Conservation (phyloP, 2,329 filamentous ascomycete species). For the Elsinoe perseae region DNA sequence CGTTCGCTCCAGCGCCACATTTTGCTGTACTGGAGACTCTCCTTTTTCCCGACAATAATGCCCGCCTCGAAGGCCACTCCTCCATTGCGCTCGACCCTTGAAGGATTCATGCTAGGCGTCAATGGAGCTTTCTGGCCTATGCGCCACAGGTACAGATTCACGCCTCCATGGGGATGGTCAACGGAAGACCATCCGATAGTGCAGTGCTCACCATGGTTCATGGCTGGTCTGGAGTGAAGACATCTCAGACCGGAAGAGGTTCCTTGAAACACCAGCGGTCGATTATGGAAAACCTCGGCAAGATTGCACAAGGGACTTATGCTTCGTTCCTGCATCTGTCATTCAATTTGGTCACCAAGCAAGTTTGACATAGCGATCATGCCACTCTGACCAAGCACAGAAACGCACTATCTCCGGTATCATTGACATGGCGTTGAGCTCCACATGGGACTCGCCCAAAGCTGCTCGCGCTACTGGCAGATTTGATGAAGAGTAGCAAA, state of each 20-base stretch:
- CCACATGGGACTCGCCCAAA: not conserved
- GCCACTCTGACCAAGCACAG: not conserved
- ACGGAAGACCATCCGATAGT: not conserved
- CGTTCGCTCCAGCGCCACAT: not conserved
- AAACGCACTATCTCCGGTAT: not conserved
- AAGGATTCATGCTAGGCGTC: not conserved
- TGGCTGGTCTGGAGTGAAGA: constrained; percentile 7
- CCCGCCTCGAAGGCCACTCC: not conserved
- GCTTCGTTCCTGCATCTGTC: not conserved
- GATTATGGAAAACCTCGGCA: not conserved
- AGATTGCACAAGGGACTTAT: not conserved
- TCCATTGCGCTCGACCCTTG: not conserved
- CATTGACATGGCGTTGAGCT: not conserved
- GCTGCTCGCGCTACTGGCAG: not conserved
- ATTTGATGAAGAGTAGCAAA: not conserved
- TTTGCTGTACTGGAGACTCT: not conserved
- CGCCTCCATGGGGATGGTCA: not conserved
- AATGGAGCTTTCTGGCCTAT: not conserved
- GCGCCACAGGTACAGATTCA: not conserved
- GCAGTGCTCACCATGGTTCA: not conserved
- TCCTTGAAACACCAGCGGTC: not conserved
- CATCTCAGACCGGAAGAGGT: not conserved
- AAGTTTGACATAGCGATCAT: not conserved
- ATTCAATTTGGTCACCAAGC: not conserved
- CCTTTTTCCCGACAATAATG: not conserved